Evolutionary conservation across 2,329 filamentous ascomycete genomes (phyloP).

Genomic region (Lasiodiplodia gonubiensis): DNA sequence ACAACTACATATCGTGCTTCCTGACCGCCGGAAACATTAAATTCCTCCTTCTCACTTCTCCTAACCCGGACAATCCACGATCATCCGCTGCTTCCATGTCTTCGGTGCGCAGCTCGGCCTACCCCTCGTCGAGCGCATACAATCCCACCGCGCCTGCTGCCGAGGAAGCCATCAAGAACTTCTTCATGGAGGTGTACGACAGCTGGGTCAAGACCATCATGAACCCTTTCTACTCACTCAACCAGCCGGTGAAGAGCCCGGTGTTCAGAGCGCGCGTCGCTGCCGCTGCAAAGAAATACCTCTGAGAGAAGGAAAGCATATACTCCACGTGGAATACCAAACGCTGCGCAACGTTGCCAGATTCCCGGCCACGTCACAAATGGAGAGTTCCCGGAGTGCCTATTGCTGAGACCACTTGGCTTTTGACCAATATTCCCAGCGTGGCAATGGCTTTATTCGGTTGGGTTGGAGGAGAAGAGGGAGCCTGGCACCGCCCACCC

Average conservation of each 20-base stretch:
- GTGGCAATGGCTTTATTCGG: background rate
- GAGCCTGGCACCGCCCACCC: background rate
- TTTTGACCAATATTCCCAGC: background rate
- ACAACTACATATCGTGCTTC: conserved; percentile 94
- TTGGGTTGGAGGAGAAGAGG: background rate
- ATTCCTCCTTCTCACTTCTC: conserved; percentile 92
- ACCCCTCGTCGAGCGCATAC: conserved; percentile 65
- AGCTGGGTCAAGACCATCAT: conserved; percentile 96
- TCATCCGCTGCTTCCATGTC: conserved; percentile 36
- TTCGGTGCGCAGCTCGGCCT: conserved; percentile 58
- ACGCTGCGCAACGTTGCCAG: background rate
- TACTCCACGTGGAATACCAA: background rate
- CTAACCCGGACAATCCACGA: conserved; percentile 44
- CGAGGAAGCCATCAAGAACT: conserved; percentile 93
- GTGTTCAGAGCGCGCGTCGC: conserved; percentile 83
- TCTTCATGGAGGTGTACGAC: conserved; percentile 95
- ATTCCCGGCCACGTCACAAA: background rate
- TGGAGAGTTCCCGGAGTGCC: background rate
- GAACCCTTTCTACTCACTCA: conserved; percentile 91
- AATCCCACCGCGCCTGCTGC: conserved; percentile 90
- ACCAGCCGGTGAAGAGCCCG: conserved; percentile 83
- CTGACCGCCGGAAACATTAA: conserved; percentile 90
- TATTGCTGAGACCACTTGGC: background rate
- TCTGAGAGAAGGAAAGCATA: conserved; percentile 57
- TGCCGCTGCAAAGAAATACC: conserved; percentile 89